These are phyloP conservation scores for Trifolium subterraneum DNA, from an alignment of 306 rosid genomes.

Conservation along the genomic window DNA sequence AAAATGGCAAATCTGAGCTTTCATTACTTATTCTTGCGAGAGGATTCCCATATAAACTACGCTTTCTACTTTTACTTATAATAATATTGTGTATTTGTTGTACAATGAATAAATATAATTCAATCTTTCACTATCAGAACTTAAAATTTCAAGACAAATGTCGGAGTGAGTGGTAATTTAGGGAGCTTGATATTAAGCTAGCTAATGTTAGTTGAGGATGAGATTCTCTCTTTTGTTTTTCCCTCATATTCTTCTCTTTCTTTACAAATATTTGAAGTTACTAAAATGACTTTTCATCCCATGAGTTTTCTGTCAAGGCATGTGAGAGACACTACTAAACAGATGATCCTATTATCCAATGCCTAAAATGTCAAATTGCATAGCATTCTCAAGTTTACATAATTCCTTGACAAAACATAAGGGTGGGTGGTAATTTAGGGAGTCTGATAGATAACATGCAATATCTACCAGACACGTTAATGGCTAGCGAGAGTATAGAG, in stretches of 20 bases:
- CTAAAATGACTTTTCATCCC: neutral
- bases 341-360: too few species aligned
- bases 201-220: conserved; percentile 27
- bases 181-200: conserved; percentile 5
- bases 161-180: neutral
- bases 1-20: conserved; percentile 17
- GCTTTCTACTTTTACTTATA: conserved; percentile 27
- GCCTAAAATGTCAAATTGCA: too few species aligned
- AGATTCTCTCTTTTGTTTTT: neutral
- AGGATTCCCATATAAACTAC: neutral
- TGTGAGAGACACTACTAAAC: neutral
- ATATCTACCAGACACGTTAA: neutral
- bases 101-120: conserved; percentile 25
- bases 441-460: neutral
- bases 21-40: neutral
- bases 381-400: too few species aligned
- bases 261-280: neutral
- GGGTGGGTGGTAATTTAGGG: neutral
- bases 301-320: conserved; percentile 2
- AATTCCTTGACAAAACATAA: too few species aligned
- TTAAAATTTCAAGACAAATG: neutral
- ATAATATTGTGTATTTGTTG: conserved; percentile 4
- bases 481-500: neutral
- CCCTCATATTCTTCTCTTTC: neutral
- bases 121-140: conserved; percentile 28